Conservation (phyloP, 2,329 filamentous ascomycete species). For the Diplodia corticola region DNA sequence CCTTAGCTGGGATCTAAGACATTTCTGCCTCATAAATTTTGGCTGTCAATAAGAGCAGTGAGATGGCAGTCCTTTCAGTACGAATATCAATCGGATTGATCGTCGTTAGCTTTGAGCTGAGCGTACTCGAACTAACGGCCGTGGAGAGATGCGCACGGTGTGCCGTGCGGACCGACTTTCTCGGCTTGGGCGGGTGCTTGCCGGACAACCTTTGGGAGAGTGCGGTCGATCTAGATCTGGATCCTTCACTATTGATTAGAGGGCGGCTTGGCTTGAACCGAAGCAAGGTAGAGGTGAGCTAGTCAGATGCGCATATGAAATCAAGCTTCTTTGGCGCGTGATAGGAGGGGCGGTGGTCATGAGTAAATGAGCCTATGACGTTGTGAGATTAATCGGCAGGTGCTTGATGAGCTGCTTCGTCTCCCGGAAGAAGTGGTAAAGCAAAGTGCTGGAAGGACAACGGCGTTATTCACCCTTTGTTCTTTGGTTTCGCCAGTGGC, state of each 20-base stretch:
- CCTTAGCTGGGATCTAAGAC: too few species aligned
- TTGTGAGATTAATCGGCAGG: background rate
- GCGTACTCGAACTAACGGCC: background rate
- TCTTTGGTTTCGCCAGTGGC: background rate
- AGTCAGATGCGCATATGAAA: background rate
- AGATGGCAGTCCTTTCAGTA: background rate
- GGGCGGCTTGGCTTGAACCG: background rate
- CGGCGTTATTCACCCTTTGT: background rate
- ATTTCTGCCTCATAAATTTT: too few species aligned
- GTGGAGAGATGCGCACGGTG: too few species aligned
- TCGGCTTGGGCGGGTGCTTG: too few species aligned
- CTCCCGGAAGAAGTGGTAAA: too few species aligned
- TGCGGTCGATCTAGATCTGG: background rate
- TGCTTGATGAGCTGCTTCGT: background rate
- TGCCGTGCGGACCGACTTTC: constrained; percentile 3
- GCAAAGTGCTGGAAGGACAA: background rate
- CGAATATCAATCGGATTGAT: background rate
- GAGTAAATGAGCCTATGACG: background rate
- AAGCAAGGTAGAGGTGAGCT: background rate
- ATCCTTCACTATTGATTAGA: background rate
- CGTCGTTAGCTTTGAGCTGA: background rate
- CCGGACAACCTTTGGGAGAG: background rate
- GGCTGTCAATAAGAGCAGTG: too few species aligned
- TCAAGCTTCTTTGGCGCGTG: background rate
- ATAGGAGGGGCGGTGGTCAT: background rate